Evolutionary conservation across 2,329 filamentous ascomycete species (phyloP).

Genomic region (Neopestalotiopsis sp.): DNA sequence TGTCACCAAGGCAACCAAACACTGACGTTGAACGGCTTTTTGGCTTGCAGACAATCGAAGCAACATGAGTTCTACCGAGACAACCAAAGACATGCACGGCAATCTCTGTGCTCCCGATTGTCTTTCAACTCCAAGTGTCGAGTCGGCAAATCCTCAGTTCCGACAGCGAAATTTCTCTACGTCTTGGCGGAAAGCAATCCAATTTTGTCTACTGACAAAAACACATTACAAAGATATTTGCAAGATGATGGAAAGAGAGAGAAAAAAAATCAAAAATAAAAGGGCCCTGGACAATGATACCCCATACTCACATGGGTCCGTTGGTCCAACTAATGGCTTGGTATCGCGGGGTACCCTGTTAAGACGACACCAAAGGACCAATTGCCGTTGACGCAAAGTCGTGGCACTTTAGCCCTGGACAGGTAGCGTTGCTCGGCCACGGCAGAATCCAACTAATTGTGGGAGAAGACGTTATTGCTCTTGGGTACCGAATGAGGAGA

Average conservation of each 20-base stretch:
- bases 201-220: neutral
- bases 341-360: conserved; percentile 1
- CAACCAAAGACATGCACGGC: neutral
- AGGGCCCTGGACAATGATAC: neutral
- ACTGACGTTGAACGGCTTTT: neutral
- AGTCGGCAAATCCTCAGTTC: neutral
- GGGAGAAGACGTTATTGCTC: too few species aligned
- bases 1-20: neutral
- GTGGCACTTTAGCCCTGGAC: neutral
- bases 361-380: neutral
- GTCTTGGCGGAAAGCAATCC: neutral
- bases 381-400: neutral
- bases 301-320: neutral
- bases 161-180: neutral
- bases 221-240: neutral
- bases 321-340: neutral
- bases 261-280: neutral
- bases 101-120: neutral
- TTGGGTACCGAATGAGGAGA: too few species aligned
- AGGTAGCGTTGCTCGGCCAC: neutral
- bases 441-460: neutral
- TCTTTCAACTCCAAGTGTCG: neutral
- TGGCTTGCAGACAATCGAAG: neutral
- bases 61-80: neutral
- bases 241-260: neutral